Evolutionary conservation across 2,329 filamentous ascomycete genomes (phyloP), one percentile per base, ranked within the genome.

Genomic region (Fusarium sp.): DNA sequence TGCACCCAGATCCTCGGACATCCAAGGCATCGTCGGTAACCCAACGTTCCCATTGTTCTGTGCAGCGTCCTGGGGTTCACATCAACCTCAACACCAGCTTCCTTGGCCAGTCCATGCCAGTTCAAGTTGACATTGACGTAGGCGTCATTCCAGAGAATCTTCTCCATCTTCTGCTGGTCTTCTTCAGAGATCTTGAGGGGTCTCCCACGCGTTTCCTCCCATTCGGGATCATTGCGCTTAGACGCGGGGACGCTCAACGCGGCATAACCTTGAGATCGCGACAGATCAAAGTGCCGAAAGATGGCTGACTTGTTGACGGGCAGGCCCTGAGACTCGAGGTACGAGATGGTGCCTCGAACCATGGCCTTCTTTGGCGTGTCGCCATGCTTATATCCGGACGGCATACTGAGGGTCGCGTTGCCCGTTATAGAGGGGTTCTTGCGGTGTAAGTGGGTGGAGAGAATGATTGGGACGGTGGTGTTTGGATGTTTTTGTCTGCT

Each of bases 241-340:
- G 79, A 78, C 13, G 79, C 74, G 15, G 79, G 77, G 26, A 78
- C 71, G 68, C 71, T 82, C n/a, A 83, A 71, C 4, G 81, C 81
- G 36, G 80, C 79, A 60, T 83, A 83, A 39, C 81, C 81, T 63
- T 83, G 81, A 6, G 81, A 82, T 1, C 81, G 80, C 35, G 81
- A 81, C 20, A 83, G 76, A 26, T 79, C 79, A 74, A 83, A 83
- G 70, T 83, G 81, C 36, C 80, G 77, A 67, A 83, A 83, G 66
- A 83, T 82, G 75, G 81, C 81, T 36, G 79, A 79, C 73, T 83
- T 82, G 77, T 83, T 83, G 58, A 83, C 81, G 5, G 80, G 80
- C 24, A 82, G 75, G 61, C 80, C 81, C 38, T 82, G 78, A 5
- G 80, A 79, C 70, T 83, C 81, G 22, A 83, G 80, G 71, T 82